Conservation (phyloP, 768 basidiomycete genomes). For the Naganishia vishniacii region DNA sequence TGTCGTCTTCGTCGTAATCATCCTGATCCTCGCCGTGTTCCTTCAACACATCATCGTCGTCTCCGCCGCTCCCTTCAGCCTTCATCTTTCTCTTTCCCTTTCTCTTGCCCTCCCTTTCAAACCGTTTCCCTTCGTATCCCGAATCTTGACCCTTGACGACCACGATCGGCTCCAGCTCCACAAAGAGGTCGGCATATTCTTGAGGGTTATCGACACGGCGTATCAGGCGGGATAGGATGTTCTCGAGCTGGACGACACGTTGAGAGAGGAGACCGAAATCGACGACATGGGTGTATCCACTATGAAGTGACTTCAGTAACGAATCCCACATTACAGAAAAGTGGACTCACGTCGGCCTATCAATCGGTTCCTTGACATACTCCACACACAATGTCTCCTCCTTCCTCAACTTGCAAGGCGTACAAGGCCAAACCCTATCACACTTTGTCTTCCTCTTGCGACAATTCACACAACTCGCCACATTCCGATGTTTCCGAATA, state of each 20-base stretch:
- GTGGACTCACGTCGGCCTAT: slow-evolving; percentile 22
- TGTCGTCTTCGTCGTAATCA: slow-evolving; percentile 11
- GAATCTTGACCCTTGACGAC: slow-evolving; percentile 8
- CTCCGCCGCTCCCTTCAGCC: not conserved
- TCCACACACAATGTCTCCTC: slow-evolving; percentile 17
- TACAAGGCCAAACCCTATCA: slow-evolving; percentile 25
- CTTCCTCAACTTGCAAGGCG: slow-evolving; percentile 16
- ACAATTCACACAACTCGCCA: slow-evolving; percentile 21
- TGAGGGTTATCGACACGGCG: slow-evolving; percentile 5
- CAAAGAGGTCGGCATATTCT: slow-evolving; percentile 13
- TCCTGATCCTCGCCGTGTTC: not conserved
- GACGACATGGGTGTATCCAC: slow-evolving; percentile 20
- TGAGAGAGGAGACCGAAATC: slow-evolving; percentile 18
- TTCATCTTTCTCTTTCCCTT: not conserved
- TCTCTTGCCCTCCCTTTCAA: not conserved
- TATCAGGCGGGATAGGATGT: slow-evolving; percentile 18
- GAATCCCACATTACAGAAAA: too few species aligned
- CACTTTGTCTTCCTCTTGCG: slow-evolving; percentile 27
- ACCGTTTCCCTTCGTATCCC: slow-evolving; percentile 4
- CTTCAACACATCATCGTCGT: not conserved
- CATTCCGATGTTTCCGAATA: slow-evolving; percentile 9
- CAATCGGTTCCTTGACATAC: slow-evolving; percentile 25
- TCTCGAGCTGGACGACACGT: slow-evolving; percentile 11
- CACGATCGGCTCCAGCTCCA: slow-evolving; percentile 9
- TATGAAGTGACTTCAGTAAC: not conserved